These are phyloP conservation scores for Solanum rostratum DNA, from an alignment of 257 asterid genomes.

Conservation along the genomic window DNA sequence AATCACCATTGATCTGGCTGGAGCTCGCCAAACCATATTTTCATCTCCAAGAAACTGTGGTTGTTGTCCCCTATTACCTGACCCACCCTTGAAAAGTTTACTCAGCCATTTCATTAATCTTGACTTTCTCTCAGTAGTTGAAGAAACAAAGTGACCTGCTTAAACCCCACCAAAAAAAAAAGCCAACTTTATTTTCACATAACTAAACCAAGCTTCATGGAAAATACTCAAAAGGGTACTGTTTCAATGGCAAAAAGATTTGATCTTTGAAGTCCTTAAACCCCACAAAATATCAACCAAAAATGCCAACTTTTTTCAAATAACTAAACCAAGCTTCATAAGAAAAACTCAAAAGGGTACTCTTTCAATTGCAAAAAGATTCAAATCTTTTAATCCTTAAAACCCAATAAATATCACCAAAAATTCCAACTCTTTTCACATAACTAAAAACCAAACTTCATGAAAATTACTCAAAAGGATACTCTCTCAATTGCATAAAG, in stretches of 20 bases:
- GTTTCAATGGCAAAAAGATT: conserved; percentile 5
- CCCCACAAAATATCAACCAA: not conserved
- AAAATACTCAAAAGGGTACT: conserved; percentile 1
- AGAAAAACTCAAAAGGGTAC: not conserved
- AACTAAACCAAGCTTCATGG: not conserved
- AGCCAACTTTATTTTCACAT: not conserved
- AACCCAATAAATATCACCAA: not conserved
- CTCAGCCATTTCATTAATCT: conserved; percentile 83
- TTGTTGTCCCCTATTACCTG: conserved; percentile 31
- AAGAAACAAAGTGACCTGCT: conserved; percentile 65
- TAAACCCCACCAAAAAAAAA: conserved; percentile 15
- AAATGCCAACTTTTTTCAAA: not conserved
- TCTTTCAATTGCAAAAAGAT: conserved; percentile 6
- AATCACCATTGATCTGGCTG: conserved; percentile 57
- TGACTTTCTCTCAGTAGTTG: conserved; percentile 75
- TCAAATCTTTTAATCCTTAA: not conserved
- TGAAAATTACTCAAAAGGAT: not conserved
- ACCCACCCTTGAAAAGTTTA: conserved; percentile 64
- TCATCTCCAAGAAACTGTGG: conserved; percentile 83
- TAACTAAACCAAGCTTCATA: not conserved
- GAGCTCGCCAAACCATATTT: conserved; percentile 75
- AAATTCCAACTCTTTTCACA: not conserved
- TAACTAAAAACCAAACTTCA: not conserved
- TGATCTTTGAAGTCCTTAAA: not conserved
- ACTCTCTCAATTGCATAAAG: conserved; percentile 7